Base-by-base conservation (phyloP, 73 alveolate genomes). In the Loxodes magnus region DNA sequence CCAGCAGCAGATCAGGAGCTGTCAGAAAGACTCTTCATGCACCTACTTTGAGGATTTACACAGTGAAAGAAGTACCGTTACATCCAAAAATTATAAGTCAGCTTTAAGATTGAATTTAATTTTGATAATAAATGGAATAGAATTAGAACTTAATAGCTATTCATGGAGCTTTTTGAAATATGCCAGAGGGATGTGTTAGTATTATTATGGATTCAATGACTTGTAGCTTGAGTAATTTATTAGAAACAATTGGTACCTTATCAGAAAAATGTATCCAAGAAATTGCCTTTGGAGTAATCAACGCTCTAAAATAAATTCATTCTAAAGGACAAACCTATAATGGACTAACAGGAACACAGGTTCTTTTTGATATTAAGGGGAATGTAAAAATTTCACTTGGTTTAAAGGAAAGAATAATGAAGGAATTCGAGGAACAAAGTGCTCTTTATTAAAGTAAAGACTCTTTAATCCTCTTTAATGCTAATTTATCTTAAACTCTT, bases 11-110 rank as follows among this genome's bases (percentile, higher is more conserved):
- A 0, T 44, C 69, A 24, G 80, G 93, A 19, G 57, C 82, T n/a
- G 88, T 79, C 0, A 79, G 67, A 49, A 79, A 79, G 43, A 66
- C 60, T 76, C 56, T 79, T 4, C 93, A 79, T 59, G 93, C 93
- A 4, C 93, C 93, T 2, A 48, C 88, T 9, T 56, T 79, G 29
- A 27, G 62, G 22, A 33, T 79, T 14, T 79, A 63, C 52, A 53
- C 60, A 10, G 64, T 67, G 26, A 79, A 79, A 60, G 88, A 79
- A 43, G 84, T 79, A 26, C 88, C 93, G 5, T 39, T 73, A 5
- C 39, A 52, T 23, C 51, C 55, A 38, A 33, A 72, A 23, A 84
- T 59, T 25, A 51, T 58, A 56, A 48, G 93, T 31, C 30, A 74
- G 31, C 50, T 79, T n/a, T 59, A 64, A 42, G 93, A 79, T 20